These are phyloP conservation scores for Pseudogymnoascus sp. DNA, from an alignment of 2,329 filamentous ascomycete genomes.

Conservation along the genomic window DNA sequence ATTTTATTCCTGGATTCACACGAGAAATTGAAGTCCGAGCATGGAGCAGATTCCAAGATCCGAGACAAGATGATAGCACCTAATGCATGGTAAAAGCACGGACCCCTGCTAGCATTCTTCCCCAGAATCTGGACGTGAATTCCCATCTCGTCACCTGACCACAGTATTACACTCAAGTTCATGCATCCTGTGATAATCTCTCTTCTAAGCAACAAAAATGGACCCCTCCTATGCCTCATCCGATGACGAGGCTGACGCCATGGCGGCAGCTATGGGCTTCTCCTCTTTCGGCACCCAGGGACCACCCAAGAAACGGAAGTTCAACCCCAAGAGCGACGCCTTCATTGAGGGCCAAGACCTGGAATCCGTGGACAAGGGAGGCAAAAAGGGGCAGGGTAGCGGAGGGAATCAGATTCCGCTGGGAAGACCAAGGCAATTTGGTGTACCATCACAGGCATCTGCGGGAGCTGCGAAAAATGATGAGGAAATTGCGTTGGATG, in stretches of 20 bases:
- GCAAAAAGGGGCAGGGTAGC: conserved; percentile 27
- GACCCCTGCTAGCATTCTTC: not conserved
- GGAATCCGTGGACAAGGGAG: conserved; percentile 24
- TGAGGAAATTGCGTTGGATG: conserved; percentile 21
- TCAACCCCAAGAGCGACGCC: conserved; percentile 48
- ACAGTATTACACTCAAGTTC: not conserved
- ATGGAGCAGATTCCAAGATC: not conserved
- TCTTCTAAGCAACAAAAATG: not conserved
- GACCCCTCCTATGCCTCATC: conserved; percentile 4
- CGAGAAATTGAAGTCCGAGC: not conserved
- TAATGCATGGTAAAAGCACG: conserved; percentile 1
- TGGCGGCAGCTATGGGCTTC: conserved; percentile 66
- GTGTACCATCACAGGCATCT: not conserved
- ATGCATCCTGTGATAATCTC: not conserved
- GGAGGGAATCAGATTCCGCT: conserved; percentile 26
- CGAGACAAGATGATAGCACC: not conserved
- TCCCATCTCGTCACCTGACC: conserved; percentile 5
- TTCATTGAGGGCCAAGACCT: conserved; percentile 33
- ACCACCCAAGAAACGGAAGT: conserved; percentile 57
- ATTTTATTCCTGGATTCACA: not conserved
- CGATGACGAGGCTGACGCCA: conserved; percentile 39
- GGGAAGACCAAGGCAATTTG: conserved; percentile 22
- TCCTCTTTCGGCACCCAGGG: conserved; percentile 55
- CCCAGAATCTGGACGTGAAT: not conserved
- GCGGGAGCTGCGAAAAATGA: conserved; percentile 12